Evolutionary conservation across 306 rosid species (phyloP).

Genomic region (Crotalaria pallida): DNA sequence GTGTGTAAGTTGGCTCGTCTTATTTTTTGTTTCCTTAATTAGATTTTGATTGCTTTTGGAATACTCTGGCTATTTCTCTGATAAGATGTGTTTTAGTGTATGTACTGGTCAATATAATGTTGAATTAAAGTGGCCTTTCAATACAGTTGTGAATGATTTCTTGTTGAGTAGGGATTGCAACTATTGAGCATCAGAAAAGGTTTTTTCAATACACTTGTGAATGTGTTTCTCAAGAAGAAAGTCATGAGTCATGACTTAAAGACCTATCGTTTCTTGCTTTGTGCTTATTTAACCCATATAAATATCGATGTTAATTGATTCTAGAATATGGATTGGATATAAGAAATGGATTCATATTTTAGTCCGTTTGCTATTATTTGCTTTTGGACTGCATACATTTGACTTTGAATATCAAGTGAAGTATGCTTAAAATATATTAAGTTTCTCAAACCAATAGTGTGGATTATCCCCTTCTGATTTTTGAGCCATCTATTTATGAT

Average conservation of each 20-base stretch:
- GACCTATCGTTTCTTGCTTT: not conserved
- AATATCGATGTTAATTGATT: not conserved
- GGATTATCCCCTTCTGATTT: not conserved
- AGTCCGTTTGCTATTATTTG: not conserved
- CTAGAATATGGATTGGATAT: not conserved
- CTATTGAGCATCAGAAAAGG: not conserved
- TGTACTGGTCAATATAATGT: not conserved
- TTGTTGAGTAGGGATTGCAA: not conserved
- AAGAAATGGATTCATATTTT: no score
- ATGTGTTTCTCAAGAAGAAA: not conserved
- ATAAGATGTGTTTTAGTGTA: not conserved
- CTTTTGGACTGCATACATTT: not conserved
- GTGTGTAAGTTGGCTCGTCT: constrained; percentile 38
- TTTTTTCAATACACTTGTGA: not conserved
- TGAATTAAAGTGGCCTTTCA: not conserved
- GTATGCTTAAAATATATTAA: not conserved
- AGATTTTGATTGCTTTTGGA: constrained; percentile 8
- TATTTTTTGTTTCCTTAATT: constrained; percentile 6
- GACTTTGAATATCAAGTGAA: not conserved
- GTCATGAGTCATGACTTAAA: not conserved
- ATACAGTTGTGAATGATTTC: not conserved
- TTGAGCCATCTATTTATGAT: not conserved
- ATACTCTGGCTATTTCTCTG: not conserved
- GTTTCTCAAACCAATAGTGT: not conserved
- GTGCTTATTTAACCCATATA: not conserved